Base-by-base conservation (phyloP, 2,329 filamentous ascomycete genomes). In the Zymoseptoria crescenta region DNA sequence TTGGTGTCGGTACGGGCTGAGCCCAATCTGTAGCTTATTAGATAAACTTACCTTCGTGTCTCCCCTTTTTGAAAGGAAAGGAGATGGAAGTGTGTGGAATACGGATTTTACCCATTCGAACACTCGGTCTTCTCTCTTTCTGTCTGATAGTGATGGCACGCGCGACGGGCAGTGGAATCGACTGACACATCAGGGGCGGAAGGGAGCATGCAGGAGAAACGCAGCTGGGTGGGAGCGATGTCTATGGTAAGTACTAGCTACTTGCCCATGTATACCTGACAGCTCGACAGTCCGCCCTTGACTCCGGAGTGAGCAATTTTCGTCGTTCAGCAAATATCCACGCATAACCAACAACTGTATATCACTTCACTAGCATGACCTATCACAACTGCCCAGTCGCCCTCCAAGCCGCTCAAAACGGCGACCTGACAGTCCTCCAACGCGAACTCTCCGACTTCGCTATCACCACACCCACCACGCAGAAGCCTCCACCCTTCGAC, bases 31-130 rank as follows among this genome's bases (percentile, higher is more conserved):
- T 59, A 54, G 53, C 35, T 59, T 52, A 52, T 54, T 59, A 59
- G 57, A 28, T 53, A 57, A 58, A 52, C 58, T 55, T 58, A 56
- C 54, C 58, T 58, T 63, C 60, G 54, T 54, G 52, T 56, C 54
- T 52, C 56, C 57, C 54, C 50, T 51, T 13, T 4, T 52, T 50
- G 20, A 24, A 45, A 45, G 35, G 35, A 53, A 52, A 52, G 58
- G 50, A 55, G 58, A 49, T 51, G 59, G 51, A 55, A 60, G 52
- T 60, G 58, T 58, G 52, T 59, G 53, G 49, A 51, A 57, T 54
- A 60, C 59, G 56, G 49, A 59, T 59, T 54, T 29, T 59, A 56
- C 57, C 57, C 57, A 30, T 54, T 58, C 57, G 52, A 30, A 30
- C 9, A 52, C 35, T 16, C 16, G n/a, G 28, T 45, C 19, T 57